Evolutionary conservation across 495 filamentous ascomycete genomes (phyloP), one percentile per base, ranked within the genome.

Genomic region (Penicillium roqueforti): DNA sequence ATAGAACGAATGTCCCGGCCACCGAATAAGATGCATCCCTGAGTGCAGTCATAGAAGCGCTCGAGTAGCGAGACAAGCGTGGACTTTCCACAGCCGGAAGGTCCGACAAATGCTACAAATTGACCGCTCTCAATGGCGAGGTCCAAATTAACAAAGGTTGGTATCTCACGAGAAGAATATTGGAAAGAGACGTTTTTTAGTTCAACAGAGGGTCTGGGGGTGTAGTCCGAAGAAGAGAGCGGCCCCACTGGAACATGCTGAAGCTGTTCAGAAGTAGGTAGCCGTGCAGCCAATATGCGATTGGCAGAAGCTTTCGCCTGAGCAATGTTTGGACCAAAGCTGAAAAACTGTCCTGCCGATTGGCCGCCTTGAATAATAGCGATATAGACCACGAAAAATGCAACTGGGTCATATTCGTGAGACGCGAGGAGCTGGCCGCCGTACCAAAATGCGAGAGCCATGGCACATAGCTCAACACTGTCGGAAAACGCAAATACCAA

Each of bases 81-180:
- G 1, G 80, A 85, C 59, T 92, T 92, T 11, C 88, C 88, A 26
- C 82, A 87, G 18, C 88, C 88, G 0, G 78, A 83, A 0, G 85
- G 71, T 3, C 88, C 88, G 6, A 90, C 87, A 14, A 92, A 72
- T 0, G 85, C 88, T 3, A 79, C 81, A 53, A 81, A 86, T 54
- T 85, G 77, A 1, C 87, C 87, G 38, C 81, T 79, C 37, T 80
- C 69, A 43, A 91, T 87, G 4, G 36, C 47, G 2, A 73, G 20
- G 26, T 61, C 60, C 6, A 75, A 28, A 4, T 72, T 69, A 2
- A 53, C 59, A 56, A 87, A 81, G n/a, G 83, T 74, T 0, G 72
- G 68, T 1, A 73, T 59, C 25, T 80, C 68, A 5, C 80, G 72
- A 2, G 76, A 80, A 0, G 80, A 72, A 53, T 88, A 88, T 51